Base-by-base conservation (phyloP, 2,329 filamentous ascomycete species). In the Fusarium nurragi region DNA sequence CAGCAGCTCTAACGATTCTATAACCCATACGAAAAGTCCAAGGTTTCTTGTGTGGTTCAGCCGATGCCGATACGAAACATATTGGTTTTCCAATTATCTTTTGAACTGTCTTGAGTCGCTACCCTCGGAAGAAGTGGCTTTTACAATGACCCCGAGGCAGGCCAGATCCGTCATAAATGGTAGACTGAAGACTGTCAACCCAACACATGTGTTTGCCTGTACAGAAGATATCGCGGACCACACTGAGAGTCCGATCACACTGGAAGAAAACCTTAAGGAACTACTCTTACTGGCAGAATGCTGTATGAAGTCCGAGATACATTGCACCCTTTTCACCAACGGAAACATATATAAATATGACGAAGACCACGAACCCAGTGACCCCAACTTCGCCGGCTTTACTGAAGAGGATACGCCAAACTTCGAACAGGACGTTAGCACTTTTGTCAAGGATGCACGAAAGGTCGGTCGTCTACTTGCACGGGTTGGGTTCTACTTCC, bases 331-430 rank as follows among this genome's bases (percentile, higher is more conserved):
- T 62, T 88, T 89, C 70, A 87, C 86, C 57, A 90, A 87, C 11
- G 88, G 87, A 34, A 90, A 88, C 77, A 85, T 89, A 75, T 90
- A 89, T 75, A 79, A 85, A 67, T 88, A 89, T 71, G 83, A 89
- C 67, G 83, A 86, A 23, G 73, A 76, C n/a, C 86, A 89, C 11
- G 11, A 30, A 13, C 13, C 11, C 28, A 13, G 5, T 14, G 28
- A 30, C 12, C 28, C 28, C 28, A 30, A 13, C 11, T 30, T 30
- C 11, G 13, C 12, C 13, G 28, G 28, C 28, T 73, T 30, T 21
- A 30, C 13, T 9, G 41, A 44, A 44, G 41, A 30, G 12, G 41
- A 30, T 5, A 13, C 19, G 41, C 41, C 26, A 16, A 44, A 30
- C 18, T 16, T 10, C 7, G 5, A 30, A 21, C 16, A 14, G 84